Percentiles rank a stretch among this genome's conserved stretches.
Conservation (phyloP, 148 eudicot species). For the Camellia granthamiana region DNA sequence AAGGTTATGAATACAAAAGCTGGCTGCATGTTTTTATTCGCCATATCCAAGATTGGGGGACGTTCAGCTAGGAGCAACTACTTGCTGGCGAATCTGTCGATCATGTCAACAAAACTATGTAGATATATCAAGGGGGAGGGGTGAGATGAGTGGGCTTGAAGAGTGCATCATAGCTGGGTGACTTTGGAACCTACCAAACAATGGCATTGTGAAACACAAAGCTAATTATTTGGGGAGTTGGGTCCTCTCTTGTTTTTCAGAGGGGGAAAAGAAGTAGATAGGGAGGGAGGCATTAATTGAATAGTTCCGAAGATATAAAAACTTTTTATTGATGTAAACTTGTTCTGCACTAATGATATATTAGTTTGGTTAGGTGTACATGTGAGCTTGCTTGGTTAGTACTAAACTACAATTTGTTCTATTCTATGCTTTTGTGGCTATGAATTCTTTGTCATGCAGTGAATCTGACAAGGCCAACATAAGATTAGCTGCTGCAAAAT, state of each 20-base stretch:
- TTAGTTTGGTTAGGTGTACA: neutral
- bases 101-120: too few relatives aligned
- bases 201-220: neutral
- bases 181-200: neutral
- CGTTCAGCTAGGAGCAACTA: too few relatives aligned
- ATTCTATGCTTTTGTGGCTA: conserved; percentile 7
- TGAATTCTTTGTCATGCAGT: conserved; percentile 39
- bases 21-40: too few relatives aligned
- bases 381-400: neutral
- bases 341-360: neutral
- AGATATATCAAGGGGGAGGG: too few relatives aligned
- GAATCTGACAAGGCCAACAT: conserved; percentile 49
- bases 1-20: too few relatives aligned
- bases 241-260: neutral
- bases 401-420: neutral
- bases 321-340: neutral
- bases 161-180: neutral
- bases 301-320: too few relatives aligned
- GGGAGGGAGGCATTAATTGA: neutral
- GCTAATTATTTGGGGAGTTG: neutral
- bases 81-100: too few relatives aligned
- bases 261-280: neutral
- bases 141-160: neutral
- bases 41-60: too few relatives aligned
- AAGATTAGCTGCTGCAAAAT: conserved; percentile 85